Base-by-base conservation (phyloP, 192 early-diverging fungal genomes). In the Coemansia sp. region DNA sequence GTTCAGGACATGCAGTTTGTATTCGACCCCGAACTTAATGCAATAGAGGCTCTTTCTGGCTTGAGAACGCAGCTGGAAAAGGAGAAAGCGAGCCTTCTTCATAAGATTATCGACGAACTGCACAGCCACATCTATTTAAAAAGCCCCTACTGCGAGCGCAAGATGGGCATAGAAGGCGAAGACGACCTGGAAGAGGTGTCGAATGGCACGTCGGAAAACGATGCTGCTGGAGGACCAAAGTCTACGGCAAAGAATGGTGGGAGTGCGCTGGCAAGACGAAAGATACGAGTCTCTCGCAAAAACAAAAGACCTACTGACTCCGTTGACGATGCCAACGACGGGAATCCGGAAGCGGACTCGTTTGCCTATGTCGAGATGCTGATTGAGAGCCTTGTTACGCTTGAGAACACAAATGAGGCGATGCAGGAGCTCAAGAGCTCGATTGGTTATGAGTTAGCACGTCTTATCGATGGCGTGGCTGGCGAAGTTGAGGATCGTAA, bases 111-210 rank as follows among this genome's bases (percentile, higher is more conserved):
- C 44, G 92, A 92, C 57, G 91, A 93, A 61, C 81, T 93, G 41
- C 91, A 92, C 50, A 91, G 86, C 69, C 90, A 92, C 69, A 71
- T 93, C 8, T 93, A 93, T 77, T 66, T 93, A 2, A 93, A 92
- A 48, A 92, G 89, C 42, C 85, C 88, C 12, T 92, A 92, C 63
- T 90, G 90, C 61, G 91, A 90, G 68, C 80, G 84, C 11, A 79
- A 79, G 26, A 74, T 73, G 72, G 80, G 74, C 19, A 32, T 75
- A 1, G 83, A 75, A 39, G 74, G 67, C 54, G 78, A 81, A 21
- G 79, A 79, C 40, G 81, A 75, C 9, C 66, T 65, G 2, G 57
- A 59, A 19, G 57, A 59, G n/a, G 39, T 23, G 9, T 39, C 57
- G 9, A 15, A 23, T 15, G 57, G 26, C 15, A 41, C 38, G 1